Conservation (phyloP, 306 rosid genomes). For the Pyrus pyrifolia region DNA sequence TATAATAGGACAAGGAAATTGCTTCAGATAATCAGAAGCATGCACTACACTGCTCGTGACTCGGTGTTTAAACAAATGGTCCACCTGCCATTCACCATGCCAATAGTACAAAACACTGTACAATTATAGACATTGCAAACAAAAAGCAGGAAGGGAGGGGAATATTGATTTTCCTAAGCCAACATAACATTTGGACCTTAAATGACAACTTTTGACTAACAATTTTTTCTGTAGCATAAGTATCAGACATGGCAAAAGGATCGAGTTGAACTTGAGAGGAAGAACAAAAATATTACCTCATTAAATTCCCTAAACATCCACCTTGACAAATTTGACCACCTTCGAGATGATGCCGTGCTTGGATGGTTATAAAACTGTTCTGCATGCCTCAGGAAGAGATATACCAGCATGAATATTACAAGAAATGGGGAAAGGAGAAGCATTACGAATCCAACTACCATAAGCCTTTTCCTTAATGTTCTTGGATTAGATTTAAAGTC, state of each 20-base stretch:
- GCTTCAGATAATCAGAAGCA: slow-evolving; percentile 82
- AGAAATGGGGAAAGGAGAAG: slow-evolving; percentile 94
- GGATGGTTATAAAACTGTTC: slow-evolving; percentile 94
- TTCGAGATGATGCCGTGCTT: slow-evolving; percentile 76
- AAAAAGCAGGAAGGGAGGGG: background rate
- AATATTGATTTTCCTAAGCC: background rate
- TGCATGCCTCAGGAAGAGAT: slow-evolving; percentile 90
- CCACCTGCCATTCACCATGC: slow-evolving; percentile 50
- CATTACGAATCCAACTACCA: slow-evolving; percentile 79
- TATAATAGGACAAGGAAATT: slow-evolving; percentile 88
- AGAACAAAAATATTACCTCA: slow-evolving; percentile 48
- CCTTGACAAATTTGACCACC: slow-evolving; percentile 93
- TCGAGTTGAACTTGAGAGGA: background rate
- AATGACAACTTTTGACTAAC: background rate
- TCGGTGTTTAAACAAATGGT: slow-evolving; percentile 91
- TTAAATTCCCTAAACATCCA: slow-evolving; percentile 93
- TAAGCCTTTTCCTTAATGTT: slow-evolving; percentile 72
- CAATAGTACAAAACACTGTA: background rate
- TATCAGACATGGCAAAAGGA: background rate
- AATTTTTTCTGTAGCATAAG: background rate
- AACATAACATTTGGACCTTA: background rate
- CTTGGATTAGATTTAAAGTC: slow-evolving; percentile 77
- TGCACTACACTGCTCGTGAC: slow-evolving; percentile 67
- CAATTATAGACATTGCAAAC: background rate
- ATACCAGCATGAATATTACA: slow-evolving; percentile 91